Evolutionary conservation across 2,329 filamentous ascomycete genomes (phyloP).

Genomic region (Lasiodiplodia citricola): DNA sequence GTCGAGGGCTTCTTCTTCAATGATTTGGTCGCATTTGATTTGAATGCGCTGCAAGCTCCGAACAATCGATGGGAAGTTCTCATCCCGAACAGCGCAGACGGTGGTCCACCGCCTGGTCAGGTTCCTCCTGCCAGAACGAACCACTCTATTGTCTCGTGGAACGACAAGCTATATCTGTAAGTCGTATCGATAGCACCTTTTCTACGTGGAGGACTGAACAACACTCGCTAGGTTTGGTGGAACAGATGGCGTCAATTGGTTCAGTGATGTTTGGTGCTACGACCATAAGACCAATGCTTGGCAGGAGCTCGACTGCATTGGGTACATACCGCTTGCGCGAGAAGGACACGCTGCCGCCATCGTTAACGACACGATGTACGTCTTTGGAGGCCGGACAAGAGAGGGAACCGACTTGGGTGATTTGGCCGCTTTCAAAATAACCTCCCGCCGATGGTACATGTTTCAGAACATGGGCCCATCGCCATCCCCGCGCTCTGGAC

Average conservation of each 20-base stretch:
- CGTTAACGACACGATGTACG: constrained; percentile 98
- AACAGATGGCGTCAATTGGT: constrained; percentile 95
- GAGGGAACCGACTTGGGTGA: constrained; percentile 93
- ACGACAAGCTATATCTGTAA: constrained; percentile 92
- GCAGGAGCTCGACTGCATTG: constrained; percentile 92
- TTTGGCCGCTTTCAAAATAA: constrained; percentile 82
- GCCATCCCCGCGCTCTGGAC: constrained; percentile 89
- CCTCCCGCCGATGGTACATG: constrained; percentile 93
- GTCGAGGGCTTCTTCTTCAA: constrained; percentile 99
- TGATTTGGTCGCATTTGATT: constrained; percentile 90
- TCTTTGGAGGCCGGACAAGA: constrained; percentile 94
- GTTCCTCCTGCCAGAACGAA: constrained; percentile 68
- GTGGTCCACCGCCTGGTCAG: constrained; percentile 47
- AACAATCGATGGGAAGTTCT: constrained; percentile 94
- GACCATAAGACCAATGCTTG: constrained; percentile 83
- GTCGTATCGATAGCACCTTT: constrained; percentile 42
- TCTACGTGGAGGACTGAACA: constrained; percentile 14
- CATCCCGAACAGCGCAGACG: constrained; percentile 73
- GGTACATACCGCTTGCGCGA: constrained; percentile 90
- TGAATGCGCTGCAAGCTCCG: constrained; percentile 91
- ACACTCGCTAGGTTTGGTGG: constrained; percentile 77
- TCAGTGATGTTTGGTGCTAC: constrained; percentile 98
- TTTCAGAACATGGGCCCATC: constrained; percentile 99
- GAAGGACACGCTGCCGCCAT: constrained; percentile 94
- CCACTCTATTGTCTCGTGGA: constrained; percentile 88